Evolutionary conservation across 805 yeast genomes (phyloP), one percentile per base, ranked within the genome.

Genomic region (Tetrapisispora pingtungensis): DNA sequence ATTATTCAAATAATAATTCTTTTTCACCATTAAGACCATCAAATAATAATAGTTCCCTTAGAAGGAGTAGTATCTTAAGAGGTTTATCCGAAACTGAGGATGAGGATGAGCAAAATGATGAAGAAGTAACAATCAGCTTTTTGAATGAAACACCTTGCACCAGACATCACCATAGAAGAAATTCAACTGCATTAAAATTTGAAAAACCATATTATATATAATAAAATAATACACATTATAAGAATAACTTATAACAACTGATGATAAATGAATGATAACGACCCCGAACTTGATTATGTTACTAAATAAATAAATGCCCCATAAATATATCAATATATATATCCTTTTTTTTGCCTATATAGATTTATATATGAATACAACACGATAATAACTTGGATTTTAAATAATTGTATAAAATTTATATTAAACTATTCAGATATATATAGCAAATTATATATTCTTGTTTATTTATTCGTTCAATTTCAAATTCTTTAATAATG

Each of bases 401-500:
- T n/a, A n/a, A n/a, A n/a, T n/a, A n/a, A n/a, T n/a, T n/a, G n/a
- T n/a, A n/a, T n/a, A n/a, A n/a, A n/a, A n/a, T n/a, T n/a, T n/a
- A n/a, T n/a, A n/a, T n/a, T n/a, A n/a, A n/a, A n/a, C n/a, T n/a
- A n/a, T n/a, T n/a, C n/a, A n/a, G n/a, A n/a, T n/a, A 22, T 22
- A 22, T 22, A 22, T 22, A 22, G 26, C 26, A 22, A 22, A 22
- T 10, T 28, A 28, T 28, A 28, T 28, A 7, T 28, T 28, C 31
- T 28, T 28, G 12, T 28, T 4, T 28, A 4, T 28, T 5, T 12
- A 28, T 28, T 28, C 31, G 7, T 28, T 26, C 35, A 43, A 63
- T 49, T 63, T 65, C 52, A 68, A 50, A 46, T 62, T 61, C 38
- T 61, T 58, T 46, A 66, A 53, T 36, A 69, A 53, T 50, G 69